Conservation (phyloP, 1,284 basidiomycete genomes). For the Puccinia hordei region DNA sequence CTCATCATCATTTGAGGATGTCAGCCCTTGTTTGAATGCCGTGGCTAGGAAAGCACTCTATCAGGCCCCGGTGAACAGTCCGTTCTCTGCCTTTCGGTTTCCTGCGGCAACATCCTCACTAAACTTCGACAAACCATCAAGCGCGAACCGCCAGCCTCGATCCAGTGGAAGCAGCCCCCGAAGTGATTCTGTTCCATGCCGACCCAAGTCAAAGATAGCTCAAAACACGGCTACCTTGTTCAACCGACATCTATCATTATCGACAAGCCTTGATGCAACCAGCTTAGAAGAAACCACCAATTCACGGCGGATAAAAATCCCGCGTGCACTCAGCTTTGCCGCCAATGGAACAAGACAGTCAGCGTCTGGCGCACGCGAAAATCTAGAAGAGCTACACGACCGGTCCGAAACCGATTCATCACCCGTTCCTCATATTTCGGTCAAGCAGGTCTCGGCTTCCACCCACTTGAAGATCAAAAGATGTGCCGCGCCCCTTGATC, state of each 20-base stretch:
- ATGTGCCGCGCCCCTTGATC: background rate
- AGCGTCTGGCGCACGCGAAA: background rate
- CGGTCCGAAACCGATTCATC: background rate
- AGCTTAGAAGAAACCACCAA: background rate
- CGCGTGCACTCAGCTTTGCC: background rate
- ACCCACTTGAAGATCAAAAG: background rate
- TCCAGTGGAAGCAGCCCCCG: background rate
- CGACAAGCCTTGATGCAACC: background rate
- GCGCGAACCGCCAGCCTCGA: background rate
- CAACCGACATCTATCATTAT: slow-evolving; percentile 16
- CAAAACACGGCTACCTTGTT: slow-evolving; percentile 8
- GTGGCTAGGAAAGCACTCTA: background rate
- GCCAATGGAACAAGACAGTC: background rate
- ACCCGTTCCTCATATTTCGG: background rate
- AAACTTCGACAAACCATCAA: background rate
- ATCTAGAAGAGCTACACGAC: background rate
- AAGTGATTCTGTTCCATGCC: slow-evolving; percentile 11
- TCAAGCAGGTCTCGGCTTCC: background rate
- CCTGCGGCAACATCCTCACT: background rate
- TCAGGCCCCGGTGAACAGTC: background rate
- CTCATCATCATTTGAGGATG: background rate
- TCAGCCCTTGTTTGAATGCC: slow-evolving; percentile 16
- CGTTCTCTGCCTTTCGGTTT: background rate
- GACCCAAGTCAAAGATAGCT: background rate
- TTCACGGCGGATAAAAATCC: background rate